phyloP scores from a whole-genome alignment of 2,329 filamentous ascomycete species.

The Didymella arachidicola region DNA sequence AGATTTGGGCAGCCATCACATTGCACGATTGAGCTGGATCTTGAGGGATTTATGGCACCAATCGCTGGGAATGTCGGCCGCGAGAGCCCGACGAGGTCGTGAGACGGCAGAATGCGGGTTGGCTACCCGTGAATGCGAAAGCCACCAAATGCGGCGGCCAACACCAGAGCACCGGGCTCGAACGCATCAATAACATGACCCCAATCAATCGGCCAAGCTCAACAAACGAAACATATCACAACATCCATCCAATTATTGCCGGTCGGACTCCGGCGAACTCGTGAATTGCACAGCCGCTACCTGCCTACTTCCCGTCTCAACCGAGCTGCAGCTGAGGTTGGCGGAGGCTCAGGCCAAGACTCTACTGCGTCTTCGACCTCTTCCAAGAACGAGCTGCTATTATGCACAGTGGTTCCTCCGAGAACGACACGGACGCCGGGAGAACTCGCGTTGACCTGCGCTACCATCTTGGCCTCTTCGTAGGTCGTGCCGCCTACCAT shows the following conservation, averaged over 20 bases:
- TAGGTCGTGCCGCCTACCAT: conserved; percentile 94
- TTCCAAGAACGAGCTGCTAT: conserved; percentile 85
- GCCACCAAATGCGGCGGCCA: conserved; percentile 11
- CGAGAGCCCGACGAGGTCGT: conserved; percentile 14
- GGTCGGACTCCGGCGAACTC: not conserved
- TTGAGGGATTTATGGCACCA: conserved; percentile 21
- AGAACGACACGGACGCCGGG: conserved; percentile 89
- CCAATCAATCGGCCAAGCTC: not conserved
- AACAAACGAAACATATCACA: not conserved
- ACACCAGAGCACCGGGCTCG: conserved; percentile 12
- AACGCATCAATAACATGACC: not conserved
- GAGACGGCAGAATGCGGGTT: conserved; percentile 18
- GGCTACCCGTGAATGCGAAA: conserved; percentile 11
- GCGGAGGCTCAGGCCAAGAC: conserved; percentile 75
- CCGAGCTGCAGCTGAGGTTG: conserved; percentile 65
- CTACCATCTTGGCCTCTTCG: conserved; percentile 95
- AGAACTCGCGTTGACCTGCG: conserved; percentile 90
- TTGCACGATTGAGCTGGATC: not conserved
- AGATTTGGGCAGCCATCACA: conserved; percentile 4
- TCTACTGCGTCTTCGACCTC: conserved; percentile 90
- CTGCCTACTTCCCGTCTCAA: conserved; percentile 68
- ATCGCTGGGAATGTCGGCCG: conserved; percentile 12
- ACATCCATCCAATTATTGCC: not conserved
- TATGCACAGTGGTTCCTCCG: conserved; percentile 87
- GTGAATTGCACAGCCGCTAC: conserved; percentile 27